Conservation (phyloP, 768 basidiomycete genomes). For the Suillus alpinus region DNA sequence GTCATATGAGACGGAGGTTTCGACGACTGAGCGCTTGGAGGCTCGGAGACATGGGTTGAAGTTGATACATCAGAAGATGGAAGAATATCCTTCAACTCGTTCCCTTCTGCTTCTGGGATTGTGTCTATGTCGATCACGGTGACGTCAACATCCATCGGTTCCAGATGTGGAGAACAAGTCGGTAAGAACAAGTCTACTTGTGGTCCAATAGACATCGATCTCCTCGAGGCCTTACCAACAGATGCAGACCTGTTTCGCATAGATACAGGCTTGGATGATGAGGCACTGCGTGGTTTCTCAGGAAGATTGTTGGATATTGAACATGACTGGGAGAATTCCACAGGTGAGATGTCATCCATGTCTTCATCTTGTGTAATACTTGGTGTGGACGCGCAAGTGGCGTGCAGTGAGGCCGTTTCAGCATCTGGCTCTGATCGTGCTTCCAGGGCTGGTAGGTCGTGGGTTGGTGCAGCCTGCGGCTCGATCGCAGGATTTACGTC, state of each 20-base stretch:
- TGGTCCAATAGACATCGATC: not conserved
- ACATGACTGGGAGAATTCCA: constrained; percentile 14
- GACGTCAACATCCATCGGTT: constrained; percentile 27
- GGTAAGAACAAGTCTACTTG: constrained; percentile 1
- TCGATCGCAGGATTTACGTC: constrained; percentile 1
- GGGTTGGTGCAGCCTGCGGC: not conserved
- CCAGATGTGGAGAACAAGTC: constrained; percentile 8
- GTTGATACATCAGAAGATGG: not conserved
- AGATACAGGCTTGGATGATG: constrained; percentile 5
- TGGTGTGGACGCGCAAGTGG: constrained; percentile 22
- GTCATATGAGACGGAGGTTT: constrained; percentile 5
- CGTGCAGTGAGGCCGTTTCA: constrained; percentile 14
- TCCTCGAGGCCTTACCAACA: not conserved
- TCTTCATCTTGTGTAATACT: constrained; percentile 15
- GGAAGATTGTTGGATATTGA: constrained; percentile 9
- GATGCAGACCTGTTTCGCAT: not conserved
- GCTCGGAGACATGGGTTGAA: not conserved
- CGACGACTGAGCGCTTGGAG: constrained; percentile 2
- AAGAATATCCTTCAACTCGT: not conserved
- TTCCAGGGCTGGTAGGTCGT: constrained; percentile 2
- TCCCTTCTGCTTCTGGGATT: too few relatives aligned
- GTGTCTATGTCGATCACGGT: not conserved
- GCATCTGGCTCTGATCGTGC: constrained; percentile 11
- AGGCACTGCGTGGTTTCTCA: constrained; percentile 8
- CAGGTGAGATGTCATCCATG: constrained; percentile 9